Evolutionary conservation across 129 eudicot species (phyloP), one percentile per base, ranked within the genome.

Genomic region (Heracleum sosnowskyi): DNA sequence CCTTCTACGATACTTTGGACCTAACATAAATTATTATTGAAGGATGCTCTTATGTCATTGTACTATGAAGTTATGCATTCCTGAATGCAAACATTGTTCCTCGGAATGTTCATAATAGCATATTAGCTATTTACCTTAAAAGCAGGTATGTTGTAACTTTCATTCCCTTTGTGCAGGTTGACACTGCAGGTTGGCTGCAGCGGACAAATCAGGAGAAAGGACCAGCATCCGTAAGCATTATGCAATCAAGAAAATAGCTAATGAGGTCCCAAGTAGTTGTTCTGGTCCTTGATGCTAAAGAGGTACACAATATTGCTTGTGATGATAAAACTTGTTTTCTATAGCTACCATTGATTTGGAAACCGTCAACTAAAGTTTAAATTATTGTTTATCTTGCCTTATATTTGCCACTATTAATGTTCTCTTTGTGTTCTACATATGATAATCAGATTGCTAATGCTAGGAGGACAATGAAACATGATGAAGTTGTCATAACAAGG

Each of bases 221-320:
- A 29, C 88, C 99, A 76, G 83, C 96, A 69, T 91, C 97, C 44
- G 80, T 92, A 88, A 95, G 99, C 85, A 84, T 91, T 81, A 87
- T 91, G 86, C 98, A 95, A 75, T 88, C 97, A 37, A 87, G 88
- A 82, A 91, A 91, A 85, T 88, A 91, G 83, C 91, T 95, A 73
- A 90, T 90, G 98, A 85, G 98, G 87, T 97, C 99, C 71, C 99
- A 95, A 55, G 92, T 95, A 37, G 85, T 95, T 84, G 97, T 91
- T 76, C 82, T 95, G 83, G 96, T 95, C 57, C 99, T 92, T 44
- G 96, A 95, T 86, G 99, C 86, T 8, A 91, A 89, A 85, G 95
- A 95, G 97, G 97, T 95, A 76, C 74, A 90, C 76, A 70, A 1
- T 70, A 69, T 60, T 7, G 1, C 16, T 26, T 11, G 34, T 60